phyloP scores from a whole-genome alignment of 495 filamentous ascomycete species.

The Penicillium soppii region DNA sequence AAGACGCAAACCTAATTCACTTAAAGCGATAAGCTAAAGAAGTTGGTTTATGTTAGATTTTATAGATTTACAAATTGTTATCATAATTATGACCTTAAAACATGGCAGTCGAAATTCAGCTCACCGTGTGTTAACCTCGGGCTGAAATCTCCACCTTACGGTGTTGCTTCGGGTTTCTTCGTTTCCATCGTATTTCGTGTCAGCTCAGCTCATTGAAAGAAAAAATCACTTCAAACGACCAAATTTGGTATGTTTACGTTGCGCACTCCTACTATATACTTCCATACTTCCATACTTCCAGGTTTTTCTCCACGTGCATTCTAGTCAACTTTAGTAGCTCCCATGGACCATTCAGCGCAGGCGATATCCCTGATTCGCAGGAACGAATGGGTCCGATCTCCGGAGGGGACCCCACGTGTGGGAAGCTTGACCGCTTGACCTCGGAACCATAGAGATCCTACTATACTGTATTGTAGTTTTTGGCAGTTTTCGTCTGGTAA shows the following conservation, averaged over 20 bases:
- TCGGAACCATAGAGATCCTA: neutral
- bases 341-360: slow-evolving; percentile 15
- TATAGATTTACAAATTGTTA: no score
- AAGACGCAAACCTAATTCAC: neutral
- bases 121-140: neutral
- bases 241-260: neutral
- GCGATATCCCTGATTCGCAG: slow-evolving; percentile 11
- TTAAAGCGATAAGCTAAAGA: no score
- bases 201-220: neutral
- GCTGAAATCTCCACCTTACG: neutral
- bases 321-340: slow-evolving; percentile 2
- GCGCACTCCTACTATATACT: neutral
- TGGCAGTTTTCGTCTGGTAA: no score
- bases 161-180: neutral
- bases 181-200: neutral
- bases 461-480: no score
- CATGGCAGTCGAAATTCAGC: slow-evolving; percentile 4
- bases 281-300: neutral
- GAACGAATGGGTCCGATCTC: slow-evolving; percentile 19
- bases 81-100: neutral
- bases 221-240: neutral
- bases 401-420: slow-evolving; percentile 32
- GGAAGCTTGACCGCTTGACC: slow-evolving; percentile 28
- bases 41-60: no score
- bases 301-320: slow-evolving; percentile 4